Evolutionary conservation across 2,329 filamentous ascomycete species (phyloP).

Genomic region (Talaromyces sp.): DNA sequence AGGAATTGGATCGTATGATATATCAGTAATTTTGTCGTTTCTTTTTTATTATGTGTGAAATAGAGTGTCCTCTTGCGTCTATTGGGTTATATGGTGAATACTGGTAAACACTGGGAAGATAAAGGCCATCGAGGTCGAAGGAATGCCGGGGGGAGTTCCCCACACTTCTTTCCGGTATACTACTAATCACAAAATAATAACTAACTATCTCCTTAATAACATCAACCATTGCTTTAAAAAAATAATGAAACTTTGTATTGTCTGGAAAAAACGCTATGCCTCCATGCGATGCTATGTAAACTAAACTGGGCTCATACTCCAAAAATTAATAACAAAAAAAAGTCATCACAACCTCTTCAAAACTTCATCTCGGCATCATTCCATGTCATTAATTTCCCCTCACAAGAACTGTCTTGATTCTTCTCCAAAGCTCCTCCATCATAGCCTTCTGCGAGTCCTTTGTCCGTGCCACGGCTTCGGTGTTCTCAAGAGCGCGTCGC

Average conservation of each 20-base stretch:
- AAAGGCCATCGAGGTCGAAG: not conserved
- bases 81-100: not conserved
- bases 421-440: conserved; percentile 30
- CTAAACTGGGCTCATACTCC: not conserved
- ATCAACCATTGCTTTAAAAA: not conserved
- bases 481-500: conserved; percentile 68
- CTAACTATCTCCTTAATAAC: not conserved
- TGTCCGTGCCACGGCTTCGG: conserved; percentile 56
- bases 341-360: not conserved
- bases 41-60: not conserved
- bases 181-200: no score
- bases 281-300: not conserved
- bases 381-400: not conserved
- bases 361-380: not conserved
- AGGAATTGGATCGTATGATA: not conserved
- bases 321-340: not conserved
- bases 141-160: not conserved
- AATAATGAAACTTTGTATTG: not conserved
- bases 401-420: conserved; percentile 13
- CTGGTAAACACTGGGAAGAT: not conserved
- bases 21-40: not conserved
- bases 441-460: conserved; percentile 37
- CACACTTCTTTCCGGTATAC: not conserved
- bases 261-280: not conserved
- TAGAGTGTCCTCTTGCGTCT: not conserved